Conservation (phyloP, 768 basidiomycete genomes). For the Boletus pseudopeckii region DNA sequence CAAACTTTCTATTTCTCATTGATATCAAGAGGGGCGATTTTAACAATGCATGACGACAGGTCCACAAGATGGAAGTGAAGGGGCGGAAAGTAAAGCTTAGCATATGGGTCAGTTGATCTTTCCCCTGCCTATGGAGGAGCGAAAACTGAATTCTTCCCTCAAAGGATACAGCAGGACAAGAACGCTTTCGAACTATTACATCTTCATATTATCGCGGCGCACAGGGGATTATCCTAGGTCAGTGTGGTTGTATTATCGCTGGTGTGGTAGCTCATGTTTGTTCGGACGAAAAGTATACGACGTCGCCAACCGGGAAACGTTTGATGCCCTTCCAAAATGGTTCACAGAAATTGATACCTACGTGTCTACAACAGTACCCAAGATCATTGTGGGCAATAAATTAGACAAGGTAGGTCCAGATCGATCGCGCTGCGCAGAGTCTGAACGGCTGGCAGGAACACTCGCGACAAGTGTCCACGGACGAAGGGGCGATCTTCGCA, state of each 20-base stretch:
- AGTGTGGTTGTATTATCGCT: too few species aligned
- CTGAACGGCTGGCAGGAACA: slow-evolving; percentile 58
- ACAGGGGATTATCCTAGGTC: slow-evolving; percentile 77
- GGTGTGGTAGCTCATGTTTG: not conserved
- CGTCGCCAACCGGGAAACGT: slow-evolving; percentile 87
- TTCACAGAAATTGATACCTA: slow-evolving; percentile 91
- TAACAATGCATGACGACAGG: slow-evolving; percentile 39
- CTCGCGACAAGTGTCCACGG: slow-evolving; percentile 78
- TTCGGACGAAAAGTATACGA: slow-evolving; percentile 71
- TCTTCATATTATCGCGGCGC: slow-evolving; percentile 92
- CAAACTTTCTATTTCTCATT: too few species aligned
- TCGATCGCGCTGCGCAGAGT: too few species aligned
- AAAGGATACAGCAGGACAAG: slow-evolving; percentile 94
- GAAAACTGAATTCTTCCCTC: not conserved
- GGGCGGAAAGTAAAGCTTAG: slow-evolving; percentile 87
- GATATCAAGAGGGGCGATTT: too few species aligned
- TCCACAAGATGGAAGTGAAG: slow-evolving; percentile 84
- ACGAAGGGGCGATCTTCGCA: slow-evolving; percentile 80
- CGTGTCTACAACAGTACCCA: slow-evolving; percentile 78
- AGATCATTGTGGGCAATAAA: slow-evolving; percentile 95
- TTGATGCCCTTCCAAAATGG: slow-evolving; percentile 94
- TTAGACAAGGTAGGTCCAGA: slow-evolving; percentile 73
- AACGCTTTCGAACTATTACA: slow-evolving; percentile 94
- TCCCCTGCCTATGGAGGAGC: not conserved
- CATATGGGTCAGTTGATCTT: slow-evolving; percentile 78